Percentiles rank a stretch among this genome's conserved stretches.
These are phyloP conservation scores for Stereocaulon alpinum DNA, from an alignment of 495 filamentous ascomycete species.

Conservation along the genomic window DNA sequence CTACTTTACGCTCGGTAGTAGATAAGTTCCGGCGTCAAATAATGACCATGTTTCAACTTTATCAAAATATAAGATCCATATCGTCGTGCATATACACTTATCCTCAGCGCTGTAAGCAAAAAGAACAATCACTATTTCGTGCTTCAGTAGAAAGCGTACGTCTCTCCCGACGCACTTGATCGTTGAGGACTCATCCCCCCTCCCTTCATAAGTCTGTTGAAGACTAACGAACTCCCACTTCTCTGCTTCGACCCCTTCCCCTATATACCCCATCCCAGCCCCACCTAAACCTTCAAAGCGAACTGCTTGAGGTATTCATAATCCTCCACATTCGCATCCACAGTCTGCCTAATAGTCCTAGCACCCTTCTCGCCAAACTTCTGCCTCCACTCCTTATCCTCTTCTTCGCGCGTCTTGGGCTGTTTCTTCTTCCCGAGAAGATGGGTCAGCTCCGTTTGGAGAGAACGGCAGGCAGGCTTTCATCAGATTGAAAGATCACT, in stretches of 20 bases:
- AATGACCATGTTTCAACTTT: too few species aligned
- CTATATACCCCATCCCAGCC: too few species aligned
- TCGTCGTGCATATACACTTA: too few species aligned
- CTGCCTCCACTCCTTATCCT: conserved; percentile 67
- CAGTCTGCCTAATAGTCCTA: conserved; percentile 62
- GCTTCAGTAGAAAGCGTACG: neutral
- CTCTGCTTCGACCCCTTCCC: neutral
- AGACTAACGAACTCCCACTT: neutral
- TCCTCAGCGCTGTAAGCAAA: too few species aligned
- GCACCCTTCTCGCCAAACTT: conserved; percentile 74
- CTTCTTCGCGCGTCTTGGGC: conserved; percentile 54
- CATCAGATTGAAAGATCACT: conserved; percentile 27
- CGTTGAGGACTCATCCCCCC: neutral
- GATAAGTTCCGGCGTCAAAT: too few species aligned
- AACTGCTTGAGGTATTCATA: conserved; percentile 91
- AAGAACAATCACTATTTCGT: too few species aligned
- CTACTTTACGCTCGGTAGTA: too few species aligned
- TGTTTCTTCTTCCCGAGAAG: conserved; percentile 38
- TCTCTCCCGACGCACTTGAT: neutral
- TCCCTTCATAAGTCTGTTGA: neutral
- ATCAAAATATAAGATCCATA: too few species aligned
- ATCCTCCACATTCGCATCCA: conserved; percentile 69
- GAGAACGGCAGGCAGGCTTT: neutral
- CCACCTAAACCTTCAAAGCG: conserved; percentile 50
- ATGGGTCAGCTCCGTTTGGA: neutral